A percentile compares a stretch with the other conserved stretches of the same genome.
Evolutionary conservation across 78 protist genomes (phyloP).

Genomic region (Andalucia godoyi): DNA sequence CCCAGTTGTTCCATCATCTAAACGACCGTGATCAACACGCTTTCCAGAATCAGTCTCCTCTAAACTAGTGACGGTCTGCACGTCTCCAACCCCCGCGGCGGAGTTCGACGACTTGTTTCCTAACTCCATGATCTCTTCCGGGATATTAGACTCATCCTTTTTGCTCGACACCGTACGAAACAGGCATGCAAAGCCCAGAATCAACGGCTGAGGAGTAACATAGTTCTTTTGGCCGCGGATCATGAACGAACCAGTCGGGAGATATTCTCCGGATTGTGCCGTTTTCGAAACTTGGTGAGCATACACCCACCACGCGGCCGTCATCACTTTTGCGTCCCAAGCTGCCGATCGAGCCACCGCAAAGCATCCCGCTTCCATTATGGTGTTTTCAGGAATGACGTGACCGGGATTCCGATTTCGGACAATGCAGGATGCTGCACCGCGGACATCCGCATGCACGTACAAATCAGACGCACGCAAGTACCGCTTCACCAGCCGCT

Average conservation of each 20-base stretch:
- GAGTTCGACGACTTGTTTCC: not conserved
- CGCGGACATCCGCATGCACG: slow-evolving; percentile 88
- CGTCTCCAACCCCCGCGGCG: not conserved
- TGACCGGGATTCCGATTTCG: slow-evolving; percentile 29
- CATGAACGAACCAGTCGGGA: slow-evolving; percentile 71
- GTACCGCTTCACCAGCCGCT: slow-evolving; percentile 55
- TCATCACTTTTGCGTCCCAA: slow-evolving; percentile 80
- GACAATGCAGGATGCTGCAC: slow-evolving; percentile 72
- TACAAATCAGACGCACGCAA: slow-evolving; percentile 61
- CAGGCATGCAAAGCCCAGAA: slow-evolving; percentile 81
- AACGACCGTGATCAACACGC: not conserved
- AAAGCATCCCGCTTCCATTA: slow-evolving; percentile 41
- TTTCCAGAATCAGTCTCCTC: not conserved
- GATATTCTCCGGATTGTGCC: slow-evolving; percentile 87
- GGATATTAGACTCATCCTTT: not conserved
- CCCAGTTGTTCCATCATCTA: not conserved
- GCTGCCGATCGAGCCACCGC: slow-evolving; percentile 52
- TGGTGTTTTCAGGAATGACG: slow-evolving; percentile 29
- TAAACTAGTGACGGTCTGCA: not conserved
- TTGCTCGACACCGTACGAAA: slow-evolving; percentile 24
- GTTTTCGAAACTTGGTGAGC: slow-evolving; percentile 76
- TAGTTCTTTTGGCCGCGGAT: slow-evolving; percentile 72
- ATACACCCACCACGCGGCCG: slow-evolving; percentile 88
- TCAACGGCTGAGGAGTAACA: slow-evolving; percentile 66
- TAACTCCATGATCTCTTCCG: not conserved